Conservation (phyloP, 345 rosid species). For the Pistacia integerrima region DNA sequence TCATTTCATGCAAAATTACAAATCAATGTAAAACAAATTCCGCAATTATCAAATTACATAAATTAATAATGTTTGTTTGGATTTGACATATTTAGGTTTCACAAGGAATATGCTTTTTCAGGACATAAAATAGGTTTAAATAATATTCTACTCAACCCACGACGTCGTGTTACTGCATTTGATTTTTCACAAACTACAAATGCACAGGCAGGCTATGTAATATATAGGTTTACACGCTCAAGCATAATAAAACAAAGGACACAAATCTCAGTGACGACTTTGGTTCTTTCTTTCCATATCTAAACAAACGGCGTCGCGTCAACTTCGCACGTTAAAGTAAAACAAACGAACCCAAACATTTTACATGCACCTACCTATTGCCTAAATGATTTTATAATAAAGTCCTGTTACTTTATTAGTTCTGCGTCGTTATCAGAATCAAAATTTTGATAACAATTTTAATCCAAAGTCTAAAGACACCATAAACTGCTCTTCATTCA, state of each 20-base stretch:
- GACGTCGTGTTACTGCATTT: too few relatives aligned
- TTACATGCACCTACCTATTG: not conserved
- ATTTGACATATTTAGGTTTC: too few relatives aligned
- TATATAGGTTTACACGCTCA: not conserved
- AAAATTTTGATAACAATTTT: not conserved
- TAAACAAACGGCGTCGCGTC: constrained; percentile 3
- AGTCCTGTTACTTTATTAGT: not conserved
- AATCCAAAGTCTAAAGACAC: constrained; percentile 9
- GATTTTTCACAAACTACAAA: too few relatives aligned
- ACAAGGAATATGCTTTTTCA: too few relatives aligned
- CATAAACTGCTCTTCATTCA: not conserved
- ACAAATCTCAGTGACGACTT: not conserved
- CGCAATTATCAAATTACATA: not conserved
- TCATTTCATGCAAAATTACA: not conserved
- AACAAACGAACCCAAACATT: not conserved
- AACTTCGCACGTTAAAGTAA: constrained; percentile 1
- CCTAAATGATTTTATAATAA: not conserved
- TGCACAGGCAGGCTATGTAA: too few relatives aligned
- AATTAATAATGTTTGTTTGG: not conserved
- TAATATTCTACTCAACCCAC: too few relatives aligned
- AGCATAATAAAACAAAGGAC: not conserved
- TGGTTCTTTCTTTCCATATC: not conserved
- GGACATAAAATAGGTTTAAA: too few relatives aligned
- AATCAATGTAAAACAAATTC: not conserved
- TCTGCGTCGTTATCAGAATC: not conserved